A percentile compares a stretch with the other conserved stretches of the same genome.
These are phyloP conservation scores for Metarhizium robertsii DNA, from an alignment of 2,329 filamentous ascomycete genomes.

Conservation along the genomic window DNA sequence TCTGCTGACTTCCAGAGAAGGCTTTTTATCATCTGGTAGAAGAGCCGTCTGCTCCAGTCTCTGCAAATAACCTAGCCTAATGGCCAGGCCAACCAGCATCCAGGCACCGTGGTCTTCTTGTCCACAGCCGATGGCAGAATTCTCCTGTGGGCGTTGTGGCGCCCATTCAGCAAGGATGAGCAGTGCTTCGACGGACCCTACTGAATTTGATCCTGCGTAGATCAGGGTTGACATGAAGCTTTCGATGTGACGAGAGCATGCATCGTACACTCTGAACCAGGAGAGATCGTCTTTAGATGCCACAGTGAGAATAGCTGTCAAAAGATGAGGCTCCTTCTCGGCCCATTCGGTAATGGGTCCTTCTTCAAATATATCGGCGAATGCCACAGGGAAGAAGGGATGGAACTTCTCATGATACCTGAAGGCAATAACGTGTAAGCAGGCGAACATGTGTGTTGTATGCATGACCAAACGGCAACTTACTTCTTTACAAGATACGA, in stretches of 20 bases:
- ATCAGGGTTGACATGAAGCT: conserved; percentile 56
- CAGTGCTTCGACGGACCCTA: conserved; percentile 63
- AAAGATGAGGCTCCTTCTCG: conserved; percentile 53
- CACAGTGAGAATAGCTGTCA: conserved; percentile 62
- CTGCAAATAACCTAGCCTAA: conserved; percentile 62
- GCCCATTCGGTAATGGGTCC: conserved; percentile 45
- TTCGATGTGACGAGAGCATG: conserved; percentile 63
- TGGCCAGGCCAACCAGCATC: conserved; percentile 66
- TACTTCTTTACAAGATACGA: conserved; percentile 19
- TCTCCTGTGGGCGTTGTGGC: conserved; percentile 52
- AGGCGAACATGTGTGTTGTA: no score
- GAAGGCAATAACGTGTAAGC: conserved; percentile 5
- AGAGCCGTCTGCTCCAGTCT: conserved; percentile 61
- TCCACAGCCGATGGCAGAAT: conserved; percentile 56
- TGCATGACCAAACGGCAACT: conserved; percentile 1
- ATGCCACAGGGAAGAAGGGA: conserved; percentile 60
- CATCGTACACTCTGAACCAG: conserved; percentile 52
- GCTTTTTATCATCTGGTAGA: conserved; percentile 48
- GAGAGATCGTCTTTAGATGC: conserved; percentile 62
- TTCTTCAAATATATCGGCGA: conserved; percentile 46
- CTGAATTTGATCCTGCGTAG: conserved; percentile 55
- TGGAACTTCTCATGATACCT: conserved; percentile 59
- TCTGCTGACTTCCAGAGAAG: conserved; percentile 49
- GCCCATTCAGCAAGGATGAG: conserved; percentile 66
- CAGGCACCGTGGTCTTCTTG: conserved; percentile 67